Evolutionary conservation across 345 rosid species (phyloP).

Genomic region (Hypericum perforatum): DNA sequence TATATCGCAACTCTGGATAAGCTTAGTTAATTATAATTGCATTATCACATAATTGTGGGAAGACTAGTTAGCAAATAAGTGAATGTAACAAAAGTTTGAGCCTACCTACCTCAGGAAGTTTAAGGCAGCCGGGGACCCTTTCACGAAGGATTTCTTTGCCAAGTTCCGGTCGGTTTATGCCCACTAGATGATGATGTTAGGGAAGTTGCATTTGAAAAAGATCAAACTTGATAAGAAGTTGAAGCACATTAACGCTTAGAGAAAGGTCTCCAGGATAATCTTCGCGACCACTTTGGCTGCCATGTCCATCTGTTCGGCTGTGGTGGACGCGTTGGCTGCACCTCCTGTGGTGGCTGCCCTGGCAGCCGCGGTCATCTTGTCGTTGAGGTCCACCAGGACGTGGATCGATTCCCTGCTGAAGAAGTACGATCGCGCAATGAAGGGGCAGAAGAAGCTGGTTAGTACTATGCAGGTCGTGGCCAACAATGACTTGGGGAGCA

Average conservation of each 20-base stretch:
- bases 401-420: constrained; percentile 83
- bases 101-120: constrained; percentile 68
- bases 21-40: no score
- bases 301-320: constrained; percentile 76
- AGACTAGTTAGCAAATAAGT: no score
- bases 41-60: no score
- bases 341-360: constrained; percentile 86
- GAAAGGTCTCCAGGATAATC: constrained; percentile 70
- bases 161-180: constrained; percentile 70
- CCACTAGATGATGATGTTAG: constrained; percentile 63
- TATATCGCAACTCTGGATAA: no score
- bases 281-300: constrained; percentile 75
- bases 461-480: constrained; percentile 73
- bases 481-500: constrained; percentile 67
- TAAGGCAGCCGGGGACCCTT: constrained; percentile 74
- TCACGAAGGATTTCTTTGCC: constrained; percentile 62
- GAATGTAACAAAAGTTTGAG: no score
- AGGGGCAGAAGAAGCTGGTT: constrained; percentile 63
- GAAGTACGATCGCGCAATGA: constrained; percentile 61
- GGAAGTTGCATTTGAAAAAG: constrained; percentile 58
- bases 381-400: constrained; percentile 74
- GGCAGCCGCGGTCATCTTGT: constrained; percentile 63
- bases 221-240: constrained; percentile 87
- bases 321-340: constrained; percentile 79
- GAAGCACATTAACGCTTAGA: constrained; percentile 54